Evolutionary conservation across 176 grass and related monocot genomes (phyloP), one percentile per base, ranked within the genome.

Genomic region (Carex kokanica): DNA sequence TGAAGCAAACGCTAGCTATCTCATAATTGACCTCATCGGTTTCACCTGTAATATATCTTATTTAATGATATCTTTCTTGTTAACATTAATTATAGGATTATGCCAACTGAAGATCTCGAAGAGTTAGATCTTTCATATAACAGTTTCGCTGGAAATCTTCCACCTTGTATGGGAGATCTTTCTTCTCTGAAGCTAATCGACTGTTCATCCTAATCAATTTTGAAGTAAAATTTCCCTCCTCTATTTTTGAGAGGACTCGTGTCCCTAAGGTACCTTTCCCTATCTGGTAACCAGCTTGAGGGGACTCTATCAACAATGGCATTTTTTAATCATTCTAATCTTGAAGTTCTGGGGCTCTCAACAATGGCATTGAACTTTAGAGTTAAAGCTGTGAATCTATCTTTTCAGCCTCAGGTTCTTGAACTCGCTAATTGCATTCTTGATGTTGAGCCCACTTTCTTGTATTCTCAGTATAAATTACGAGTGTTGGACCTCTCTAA

Each of bases 381-480:
- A 16, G 43, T 14, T 16, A 80, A 34, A 32, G 58, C 20, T 80
- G 83, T 60, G 20, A 43, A 75, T 75, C 55, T 84, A 0, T 16
- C 65, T 24, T 88, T 88, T 21, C 56, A 91, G 9, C 75, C 81
- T 60, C 23, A 4, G 24, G 21, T 12, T 1, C 73, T 88, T 3
- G 8, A 56, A 34, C 73, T 88, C 2, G 78, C 84, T n/a, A 60
- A 75, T 24, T 88, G 90, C 74, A 71, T 38, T 9, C 32, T 91
- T 64, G 58, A 86, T 61, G 12, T 14, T 3, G 5, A n/a, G n/a
- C n/a, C n/a, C n/a, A n/a, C n/a, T n/a, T n/a, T n/a, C n/a, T n/a
- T n/a, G n/a, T n/a, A n/a, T n/a, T n/a, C n/a, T n/a, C n/a, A n/a
- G n/a, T n/a, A n/a, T n/a, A n/a, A n/a, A n/a, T n/a, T n/a, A n/a